phyloP scores from a whole-genome alignment of 2,329 filamentous ascomycete species.

The Pseudocercospora eumusae region DNA sequence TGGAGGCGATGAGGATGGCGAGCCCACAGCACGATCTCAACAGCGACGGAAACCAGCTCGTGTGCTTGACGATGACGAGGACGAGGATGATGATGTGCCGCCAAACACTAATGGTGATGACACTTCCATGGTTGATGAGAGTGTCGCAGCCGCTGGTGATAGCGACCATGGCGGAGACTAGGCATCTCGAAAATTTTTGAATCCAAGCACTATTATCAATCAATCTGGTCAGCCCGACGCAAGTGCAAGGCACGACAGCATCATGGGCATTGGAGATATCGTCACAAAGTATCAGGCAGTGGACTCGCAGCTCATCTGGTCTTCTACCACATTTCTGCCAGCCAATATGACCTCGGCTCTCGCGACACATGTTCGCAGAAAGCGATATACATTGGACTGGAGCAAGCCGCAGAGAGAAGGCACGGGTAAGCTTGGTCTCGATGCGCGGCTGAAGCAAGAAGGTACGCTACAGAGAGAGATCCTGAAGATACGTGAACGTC shows the following conservation, averaged over 20 bases:
- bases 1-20: conserved; percentile 34
- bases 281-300: background rate
- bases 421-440: background rate
- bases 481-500: background rate
- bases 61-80: conserved; percentile 40
- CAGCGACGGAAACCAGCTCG: conserved; percentile 37
- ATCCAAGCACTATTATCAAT: background rate
- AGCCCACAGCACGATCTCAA: conserved; percentile 26
- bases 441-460: background rate
- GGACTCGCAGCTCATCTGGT: background rate
- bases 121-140: conserved; percentile 17
- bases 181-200: background rate
- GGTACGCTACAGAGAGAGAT: background rate
- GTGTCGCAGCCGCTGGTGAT: conserved; percentile 22
- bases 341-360: background rate
- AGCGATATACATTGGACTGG: background rate
- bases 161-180: conserved; percentile 26
- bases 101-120: conserved; percentile 9
- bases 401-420: background rate
- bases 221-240: background rate
- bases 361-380: background rate
- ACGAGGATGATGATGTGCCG: conserved; percentile 37
- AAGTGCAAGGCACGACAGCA: background rate
- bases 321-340: background rate
- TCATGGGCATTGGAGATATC: background rate